Percentiles rank a stretch among this genome's conserved stretches.
Evolutionary conservation across 306 rosid species (phyloP).

Genomic region (Dalbergia cochinchinensis): DNA sequence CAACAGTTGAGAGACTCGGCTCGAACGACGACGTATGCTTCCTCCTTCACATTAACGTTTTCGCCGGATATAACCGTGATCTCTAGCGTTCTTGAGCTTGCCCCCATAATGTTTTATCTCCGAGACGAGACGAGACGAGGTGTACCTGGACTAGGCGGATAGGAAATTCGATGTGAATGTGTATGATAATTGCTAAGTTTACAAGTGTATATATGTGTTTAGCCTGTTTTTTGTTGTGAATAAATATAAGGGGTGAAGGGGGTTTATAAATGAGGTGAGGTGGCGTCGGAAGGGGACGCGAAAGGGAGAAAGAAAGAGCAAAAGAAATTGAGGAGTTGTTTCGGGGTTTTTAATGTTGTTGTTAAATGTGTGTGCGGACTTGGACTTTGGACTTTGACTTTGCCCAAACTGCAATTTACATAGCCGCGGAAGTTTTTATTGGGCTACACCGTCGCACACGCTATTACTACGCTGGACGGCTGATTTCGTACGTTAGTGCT

Average conservation of each 20-base stretch:
- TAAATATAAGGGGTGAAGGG: no score
- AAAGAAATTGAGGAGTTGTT: slow-evolving; percentile 3
- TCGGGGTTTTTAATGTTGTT: not conserved
- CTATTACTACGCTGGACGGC: no score
- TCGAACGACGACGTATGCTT: slow-evolving; percentile 51
- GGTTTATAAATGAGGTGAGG: no score
- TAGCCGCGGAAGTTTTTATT: no score
- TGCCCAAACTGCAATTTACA: not conserved
- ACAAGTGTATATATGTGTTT: no score
- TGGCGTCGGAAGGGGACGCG: not conserved
- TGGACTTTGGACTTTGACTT: slow-evolving; percentile 6
- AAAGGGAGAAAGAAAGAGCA: not conserved
- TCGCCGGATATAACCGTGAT: slow-evolving; percentile 57
- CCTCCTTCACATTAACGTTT: slow-evolving; percentile 44
- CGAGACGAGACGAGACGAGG: no score
- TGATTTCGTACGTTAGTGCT: no score
- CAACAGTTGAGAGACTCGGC: slow-evolving; percentile 29
- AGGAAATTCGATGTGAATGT: no score
- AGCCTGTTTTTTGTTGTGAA: no score
- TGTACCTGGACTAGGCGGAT: no score
- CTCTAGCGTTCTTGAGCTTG: slow-evolving; percentile 43
- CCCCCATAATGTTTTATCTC: not conserved
- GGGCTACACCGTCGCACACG: no score
- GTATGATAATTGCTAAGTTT: no score
- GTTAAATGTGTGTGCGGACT: not conserved